Percentiles rank a stretch among this genome's conserved stretches.
Evolutionary conservation across 768 basidiomycete species (phyloP).

Genomic region (Coprinellus micaceus): DNA sequence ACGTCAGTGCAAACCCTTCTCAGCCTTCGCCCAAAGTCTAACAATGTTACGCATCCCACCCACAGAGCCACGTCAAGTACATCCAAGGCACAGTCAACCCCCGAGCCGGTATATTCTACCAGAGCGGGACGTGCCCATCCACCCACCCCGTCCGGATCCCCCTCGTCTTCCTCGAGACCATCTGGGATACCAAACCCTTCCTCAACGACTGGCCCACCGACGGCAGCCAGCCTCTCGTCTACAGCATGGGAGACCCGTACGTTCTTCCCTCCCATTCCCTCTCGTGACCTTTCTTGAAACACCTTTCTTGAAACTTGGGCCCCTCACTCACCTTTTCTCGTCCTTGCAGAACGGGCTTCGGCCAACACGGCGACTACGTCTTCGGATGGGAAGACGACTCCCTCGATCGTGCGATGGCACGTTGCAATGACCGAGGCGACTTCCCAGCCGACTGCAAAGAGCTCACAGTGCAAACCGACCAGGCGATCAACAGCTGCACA

Average conservation of each 20-base stretch:
- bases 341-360: slow-evolving; percentile 6
- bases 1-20: neutral
- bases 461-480: slow-evolving; percentile 5
- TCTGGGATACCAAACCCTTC: slow-evolving; percentile 11
- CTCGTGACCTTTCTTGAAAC: neutral
- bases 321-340: neutral
- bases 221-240: slow-evolving; percentile 9
- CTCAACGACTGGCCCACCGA: slow-evolving; percentile 5
- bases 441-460: neutral
- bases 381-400: slow-evolving; percentile 13
- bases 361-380: slow-evolving; percentile 12
- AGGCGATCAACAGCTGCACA: slow-evolving; percentile 4
- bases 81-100: neutral
- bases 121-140: slow-evolving; percentile 5
- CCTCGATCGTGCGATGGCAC: slow-evolving; percentile 10
- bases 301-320: neutral
- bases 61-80: slow-evolving; percentile 8
- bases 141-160: slow-evolving; percentile 7
- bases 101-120: neutral
- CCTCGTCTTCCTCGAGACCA: slow-evolving; percentile 6
- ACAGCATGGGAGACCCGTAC: slow-evolving; percentile 9
- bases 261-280: neutral
- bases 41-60: neutral
- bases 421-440: slow-evolving; percentile 2
- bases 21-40: neutral